Conservation (phyloP, 768 basidiomycete species). For the Hygrocybe punicea region DNA sequence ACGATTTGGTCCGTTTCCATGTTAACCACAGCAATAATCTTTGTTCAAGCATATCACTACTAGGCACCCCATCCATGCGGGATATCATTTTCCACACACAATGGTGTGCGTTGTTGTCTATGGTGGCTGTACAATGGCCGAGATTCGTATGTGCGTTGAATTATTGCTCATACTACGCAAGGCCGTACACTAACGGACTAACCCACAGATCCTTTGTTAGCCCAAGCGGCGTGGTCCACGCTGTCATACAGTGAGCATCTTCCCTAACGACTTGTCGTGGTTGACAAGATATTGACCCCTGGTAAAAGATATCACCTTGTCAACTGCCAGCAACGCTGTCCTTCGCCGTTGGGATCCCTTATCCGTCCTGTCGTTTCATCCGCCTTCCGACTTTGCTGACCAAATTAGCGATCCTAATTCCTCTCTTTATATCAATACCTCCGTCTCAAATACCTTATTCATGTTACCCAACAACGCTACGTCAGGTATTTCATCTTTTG, state of each 20-base stretch:
- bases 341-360: constrained; percentile 68
- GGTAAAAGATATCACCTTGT: constrained; percentile 67
- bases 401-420: constrained; percentile 71
- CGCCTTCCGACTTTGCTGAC: constrained; percentile 66
- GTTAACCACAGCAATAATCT: constrained; percentile 1
- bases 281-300: not conserved
- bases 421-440: constrained; percentile 70
- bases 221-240: constrained; percentile 86
- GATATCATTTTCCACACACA: constrained; percentile 94
- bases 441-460: constrained; percentile 69
- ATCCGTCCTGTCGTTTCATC: constrained; percentile 51
- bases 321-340: constrained; percentile 37
- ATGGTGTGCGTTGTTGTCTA: constrained; percentile 83
- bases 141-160: constrained; percentile 75
- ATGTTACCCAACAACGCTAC: constrained; percentile 60
- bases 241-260: constrained; percentile 59
- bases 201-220: constrained; percentile 76
- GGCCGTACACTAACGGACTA: constrained; percentile 1
- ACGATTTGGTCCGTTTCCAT: constrained; percentile 69
- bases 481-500: constrained; percentile 76
- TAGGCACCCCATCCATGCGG: constrained; percentile 87
- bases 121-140: constrained; percentile 97
- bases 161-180: not conserved
- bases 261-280: constrained; percentile 5
- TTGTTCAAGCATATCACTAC: constrained; percentile 4